Evolutionary conservation across 495 filamentous ascomycete genomes (phyloP).

Genomic region (Penicillium waksmanii): DNA sequence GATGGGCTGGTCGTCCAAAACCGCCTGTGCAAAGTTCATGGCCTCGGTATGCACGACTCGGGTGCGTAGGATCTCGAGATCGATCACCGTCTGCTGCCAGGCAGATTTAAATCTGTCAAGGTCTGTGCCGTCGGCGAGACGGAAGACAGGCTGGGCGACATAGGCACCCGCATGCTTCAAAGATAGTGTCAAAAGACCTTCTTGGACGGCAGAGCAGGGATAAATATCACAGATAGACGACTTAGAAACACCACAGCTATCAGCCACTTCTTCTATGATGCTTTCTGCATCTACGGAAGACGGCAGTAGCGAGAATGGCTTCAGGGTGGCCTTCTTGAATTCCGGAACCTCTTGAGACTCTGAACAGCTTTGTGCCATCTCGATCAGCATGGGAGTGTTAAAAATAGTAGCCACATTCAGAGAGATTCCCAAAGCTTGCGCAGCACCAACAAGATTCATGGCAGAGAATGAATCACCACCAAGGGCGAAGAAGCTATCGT

Average conservation of each 20-base stretch:
- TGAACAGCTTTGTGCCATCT: conserved; percentile 48
- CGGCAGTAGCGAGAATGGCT: conserved; percentile 53
- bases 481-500: conserved; percentile 56
- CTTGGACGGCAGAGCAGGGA: conserved; percentile 73
- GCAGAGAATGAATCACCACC: conserved; percentile 61
- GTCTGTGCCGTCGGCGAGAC: conserved; percentile 46
- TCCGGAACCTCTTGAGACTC: conserved; percentile 7
- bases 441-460: conserved; percentile 57
- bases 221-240: conserved; percentile 59
- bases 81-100: conserved; percentile 54
- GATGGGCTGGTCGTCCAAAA: conserved; percentile 53
- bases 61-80: conserved; percentile 58
- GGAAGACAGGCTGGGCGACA: conserved; percentile 52
- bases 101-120: conserved; percentile 53
- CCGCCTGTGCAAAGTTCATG: conserved; percentile 56
- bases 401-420: conserved; percentile 57
- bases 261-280: conserved; percentile 49
- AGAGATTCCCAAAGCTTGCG: conserved; percentile 44
- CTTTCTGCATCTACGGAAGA: conserved; percentile 24
- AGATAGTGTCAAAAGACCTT: conserved; percentile 67
- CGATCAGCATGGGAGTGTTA: conserved; percentile 45
- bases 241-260: conserved; percentile 44
- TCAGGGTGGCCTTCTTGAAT: conserved; percentile 17
- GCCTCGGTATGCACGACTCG: conserved; percentile 55
- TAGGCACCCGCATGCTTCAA: conserved; percentile 56